Evolutionary conservation across 441 rosid genomes (phyloP), one percentile per base, ranked within the genome.

Genomic region (Pelargonium myrrhifolium): DNA sequence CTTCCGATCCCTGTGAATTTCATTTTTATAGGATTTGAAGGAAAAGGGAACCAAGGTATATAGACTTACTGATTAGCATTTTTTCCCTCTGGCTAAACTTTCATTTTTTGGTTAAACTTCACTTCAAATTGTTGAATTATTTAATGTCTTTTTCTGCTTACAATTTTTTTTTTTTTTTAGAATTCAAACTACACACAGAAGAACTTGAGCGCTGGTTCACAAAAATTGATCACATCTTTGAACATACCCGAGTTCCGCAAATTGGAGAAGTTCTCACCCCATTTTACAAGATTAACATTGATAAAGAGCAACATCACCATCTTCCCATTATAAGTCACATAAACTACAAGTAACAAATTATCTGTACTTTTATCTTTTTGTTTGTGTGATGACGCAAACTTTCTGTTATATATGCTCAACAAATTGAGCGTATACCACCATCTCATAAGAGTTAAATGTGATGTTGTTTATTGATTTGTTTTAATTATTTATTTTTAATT

Each of bases 151-250:
- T 65, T 67, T n/a, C 9, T 61, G 64, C 35, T 61, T 61, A 31
- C 42, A 35, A 65, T 75, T 51, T 72, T 66, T 56, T 39, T 49
- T 67, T 53, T 1, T 14, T 49, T 21, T 20, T 61, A 95, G 99
- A 87, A 9, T 92, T 95, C 79, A 86, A 84, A 79, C 96, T 95
- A 56, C 86, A 75, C 71, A 83, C 85, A 0, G 93, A 92, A 76
- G 99, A 95, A 82, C 87, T 95, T 20, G 96, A 90, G 86, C 97
- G 88, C 62, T 95, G 99, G 99, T 95, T 95, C 80, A 80, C 70
- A 31, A 92, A 95, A 81, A 80, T 95, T 42, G 98, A 92, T 78
- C 99, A 95, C 76, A 77, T 95, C 75, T 92, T 89, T 75, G 92
- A 89, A 73, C 99, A 95, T 75, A 86, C 98, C 40, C 85, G 98